These are phyloP conservation scores for Kodamaea kaohsiungensis DNA, from an alignment of 805 yeast genomes.

Conservation along the genomic window DNA sequence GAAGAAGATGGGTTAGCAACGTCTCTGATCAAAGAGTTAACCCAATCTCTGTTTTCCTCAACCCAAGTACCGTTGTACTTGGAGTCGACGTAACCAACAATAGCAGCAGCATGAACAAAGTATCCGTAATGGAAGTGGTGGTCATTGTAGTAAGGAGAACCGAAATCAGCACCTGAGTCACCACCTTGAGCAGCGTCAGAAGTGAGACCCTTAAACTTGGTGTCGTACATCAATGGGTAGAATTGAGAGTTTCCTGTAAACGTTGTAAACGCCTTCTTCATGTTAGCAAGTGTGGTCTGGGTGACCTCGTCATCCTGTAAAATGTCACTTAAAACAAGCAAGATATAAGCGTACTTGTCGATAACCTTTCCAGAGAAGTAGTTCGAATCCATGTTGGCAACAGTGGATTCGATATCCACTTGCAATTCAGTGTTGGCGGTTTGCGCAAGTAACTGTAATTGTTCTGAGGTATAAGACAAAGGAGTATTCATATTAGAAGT, in stretches of 20 bases:
- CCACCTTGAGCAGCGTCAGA: constrained; percentile 49
- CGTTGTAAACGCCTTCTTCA: constrained; percentile 46
- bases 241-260: constrained; percentile 44
- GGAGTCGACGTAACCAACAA: constrained; percentile 66
- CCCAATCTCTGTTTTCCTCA: constrained; percentile 22
- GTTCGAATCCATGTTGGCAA: constrained; percentile 40
- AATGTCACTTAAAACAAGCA: constrained; percentile 51
- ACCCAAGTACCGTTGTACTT: constrained; percentile 57
- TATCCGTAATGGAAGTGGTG: constrained; percentile 90
- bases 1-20: constrained; percentile 23
- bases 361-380: constrained; percentile 56
- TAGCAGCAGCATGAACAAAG: constrained; percentile 79
- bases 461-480: constrained; percentile 43
- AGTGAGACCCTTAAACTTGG: constrained; percentile 57
- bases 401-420: constrained; percentile 46
- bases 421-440: constrained; percentile 48
- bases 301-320: constrained; percentile 44
- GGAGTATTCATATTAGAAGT: constrained; percentile 28
- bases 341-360: constrained; percentile 58
- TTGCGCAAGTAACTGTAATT: constrained; percentile 43
- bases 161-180: constrained; percentile 57
- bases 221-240: constrained; percentile 56
- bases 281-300: constrained; percentile 28
- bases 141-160: constrained; percentile 77
- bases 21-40: constrained; percentile 25